Evolutionary conservation across 2,329 filamentous ascomycete genomes (phyloP).

Genomic region (Aspergillus calidoustus): DNA sequence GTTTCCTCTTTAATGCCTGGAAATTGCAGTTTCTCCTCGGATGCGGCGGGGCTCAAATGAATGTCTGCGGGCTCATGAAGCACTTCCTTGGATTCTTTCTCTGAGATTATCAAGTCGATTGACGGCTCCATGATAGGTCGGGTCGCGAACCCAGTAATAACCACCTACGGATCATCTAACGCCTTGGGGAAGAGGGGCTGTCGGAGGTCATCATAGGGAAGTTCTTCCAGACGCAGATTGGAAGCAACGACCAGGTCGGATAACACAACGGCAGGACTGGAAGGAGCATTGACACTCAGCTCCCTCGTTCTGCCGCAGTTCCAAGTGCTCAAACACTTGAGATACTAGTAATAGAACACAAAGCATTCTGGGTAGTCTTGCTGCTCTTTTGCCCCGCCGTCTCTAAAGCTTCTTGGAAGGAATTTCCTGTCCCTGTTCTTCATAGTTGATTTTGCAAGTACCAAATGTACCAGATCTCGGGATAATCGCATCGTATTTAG

Average conservation of each 20-base stretch:
- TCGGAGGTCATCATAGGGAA: not conserved
- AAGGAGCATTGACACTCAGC: not conserved
- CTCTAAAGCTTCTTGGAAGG: not conserved
- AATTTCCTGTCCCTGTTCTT: not conserved
- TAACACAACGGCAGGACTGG: not conserved
- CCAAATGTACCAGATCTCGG: not conserved
- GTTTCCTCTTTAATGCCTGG: not conserved
- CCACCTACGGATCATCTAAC: not conserved
- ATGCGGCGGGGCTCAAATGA: slow-evolving; percentile 5
- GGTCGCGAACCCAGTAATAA: not conserved
- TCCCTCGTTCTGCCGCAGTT: no score
- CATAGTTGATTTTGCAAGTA: not conserved
- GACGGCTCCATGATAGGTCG: slow-evolving; percentile 17
- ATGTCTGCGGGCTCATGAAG: slow-evolving; percentile 10
- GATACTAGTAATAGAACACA: not conserved
- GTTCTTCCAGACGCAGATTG: not conserved
- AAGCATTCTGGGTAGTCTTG: not conserved
- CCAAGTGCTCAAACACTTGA: not conserved
- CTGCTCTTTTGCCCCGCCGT: not conserved
- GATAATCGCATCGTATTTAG: no score
- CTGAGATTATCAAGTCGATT: slow-evolving; percentile 4
- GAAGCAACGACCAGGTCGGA: slow-evolving; percentile 9
- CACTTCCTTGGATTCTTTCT: slow-evolving; percentile 20
- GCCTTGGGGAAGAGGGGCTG: not conserved
- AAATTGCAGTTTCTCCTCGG: slow-evolving; percentile 11